Evolutionary conservation across 805 yeast species (phyloP), one percentile per base, ranked within the genome.

Genomic region (Spathaspora sp.): DNA sequence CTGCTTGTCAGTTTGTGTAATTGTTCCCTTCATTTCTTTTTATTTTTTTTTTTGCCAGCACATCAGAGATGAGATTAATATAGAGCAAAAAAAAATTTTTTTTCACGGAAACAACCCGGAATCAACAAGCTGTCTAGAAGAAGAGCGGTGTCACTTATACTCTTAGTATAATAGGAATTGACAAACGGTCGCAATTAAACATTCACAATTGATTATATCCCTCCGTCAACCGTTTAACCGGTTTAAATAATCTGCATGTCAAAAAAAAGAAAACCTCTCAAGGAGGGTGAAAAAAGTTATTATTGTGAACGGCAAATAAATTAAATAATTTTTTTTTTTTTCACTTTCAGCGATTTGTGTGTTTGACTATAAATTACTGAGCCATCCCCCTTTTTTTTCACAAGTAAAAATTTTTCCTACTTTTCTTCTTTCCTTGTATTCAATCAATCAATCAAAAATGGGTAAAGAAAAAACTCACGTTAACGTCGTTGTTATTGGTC

Each of bases 401-500:
- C 17, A 29, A 31, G 16, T 12, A 44, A 44, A 44, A 9, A 23
- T 23, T 44, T 44, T 52, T 47, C 42, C 50, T 48, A 31, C 35
- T 50, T 42, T 47, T 49, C 39, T 6, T 44, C 42, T 32, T 54
- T 50, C 49, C 49, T 49, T 48, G 35, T 45, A 16, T 40, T 43
- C 12, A 17, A 75, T 81, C 35, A 38, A 42, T 88, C 69, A 87
- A 46, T 52, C 31, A 39, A 60, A 38, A 26, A 74, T 73, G 96
- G 97, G 97, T 86, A 91, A 91, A 81, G 97, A 85, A 73, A 92
- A 93, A 87, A 73, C 83, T 80, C 98, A 93, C 89, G 89, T 93
- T 84, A 94, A 93, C 97, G 96, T 93, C 82, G 98, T 93, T 80
- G 98, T 93, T 77, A 93, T 93, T 80, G 99, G 98, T 81, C 98